Percentiles rank a stretch among this genome's conserved stretches.
phyloP scores from a whole-genome alignment of 331 rosid genomes.

The Pyracantha coccinea region DNA sequence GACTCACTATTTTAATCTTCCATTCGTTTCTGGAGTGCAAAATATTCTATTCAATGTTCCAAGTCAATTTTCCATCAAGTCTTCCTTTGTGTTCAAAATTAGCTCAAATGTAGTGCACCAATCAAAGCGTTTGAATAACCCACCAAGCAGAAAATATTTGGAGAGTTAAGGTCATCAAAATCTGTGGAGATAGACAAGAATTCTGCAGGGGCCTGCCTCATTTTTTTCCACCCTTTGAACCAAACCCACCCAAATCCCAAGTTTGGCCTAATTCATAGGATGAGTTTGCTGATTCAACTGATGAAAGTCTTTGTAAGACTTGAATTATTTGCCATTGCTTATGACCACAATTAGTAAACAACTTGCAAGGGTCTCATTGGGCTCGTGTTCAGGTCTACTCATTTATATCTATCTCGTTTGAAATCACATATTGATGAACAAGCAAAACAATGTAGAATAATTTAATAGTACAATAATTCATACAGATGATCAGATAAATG shows the following conservation, averaged over 20 bases:
- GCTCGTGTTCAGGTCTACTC: neutral
- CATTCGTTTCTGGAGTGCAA: neutral
- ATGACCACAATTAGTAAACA: neutral
- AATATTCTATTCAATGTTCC: slow-evolving; percentile 8
- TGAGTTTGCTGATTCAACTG: neutral
- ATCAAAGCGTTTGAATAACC: slow-evolving; percentile 13
- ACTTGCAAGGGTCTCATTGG: neutral
- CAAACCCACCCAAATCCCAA: neutral
- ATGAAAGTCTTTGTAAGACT: neutral
- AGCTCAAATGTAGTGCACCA: neutral
- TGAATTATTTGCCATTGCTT: neutral
- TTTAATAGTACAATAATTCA: neutral
- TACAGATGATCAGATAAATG: neutral
- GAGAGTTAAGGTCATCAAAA: neutral
- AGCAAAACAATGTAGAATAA: neutral
- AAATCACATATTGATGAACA: neutral
- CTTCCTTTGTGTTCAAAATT: neutral
- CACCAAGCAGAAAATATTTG: neutral
- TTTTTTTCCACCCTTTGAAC: too few species aligned
- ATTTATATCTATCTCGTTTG: too few species aligned
- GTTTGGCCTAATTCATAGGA: slow-evolving; percentile 4
- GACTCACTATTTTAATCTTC: neutral
- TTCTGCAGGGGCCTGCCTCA: too few species aligned
- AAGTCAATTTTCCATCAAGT: slow-evolving; percentile 1
- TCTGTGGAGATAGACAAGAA: too few species aligned